Conservation (phyloP, 2,329 filamentous ascomycete genomes). For the Harringtonia aguacate region DNA sequence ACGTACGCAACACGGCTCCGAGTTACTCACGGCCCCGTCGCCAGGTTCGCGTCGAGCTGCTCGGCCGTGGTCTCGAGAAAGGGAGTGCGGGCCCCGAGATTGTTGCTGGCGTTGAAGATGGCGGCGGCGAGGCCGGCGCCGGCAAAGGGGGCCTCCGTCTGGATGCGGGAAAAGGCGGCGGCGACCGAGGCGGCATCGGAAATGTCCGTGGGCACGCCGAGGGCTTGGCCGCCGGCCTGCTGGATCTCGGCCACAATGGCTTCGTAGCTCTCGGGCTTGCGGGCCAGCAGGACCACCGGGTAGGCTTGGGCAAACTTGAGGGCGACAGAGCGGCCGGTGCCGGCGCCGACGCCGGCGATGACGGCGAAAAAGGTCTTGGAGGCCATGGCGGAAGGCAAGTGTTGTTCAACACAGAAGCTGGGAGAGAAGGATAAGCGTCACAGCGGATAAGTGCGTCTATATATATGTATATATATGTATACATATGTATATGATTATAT, state of each 20-base stretch:
- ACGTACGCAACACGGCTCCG: too few species aligned
- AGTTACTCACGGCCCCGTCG: conserved; percentile 35
- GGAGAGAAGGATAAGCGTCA: not conserved
- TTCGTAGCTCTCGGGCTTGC: conserved; percentile 53
- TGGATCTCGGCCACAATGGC: conserved; percentile 61
- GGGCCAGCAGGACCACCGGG: conserved; percentile 64
- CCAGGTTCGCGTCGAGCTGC: conserved; percentile 36
- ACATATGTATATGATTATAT: too few species aligned
- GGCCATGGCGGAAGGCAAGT: conserved; percentile 12
- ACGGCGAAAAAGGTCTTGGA: conserved; percentile 47
- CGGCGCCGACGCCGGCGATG: conserved; percentile 61
- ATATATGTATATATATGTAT: too few species aligned
- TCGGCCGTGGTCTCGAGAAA: conserved; percentile 45
- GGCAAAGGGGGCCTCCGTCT: conserved; percentile 38
- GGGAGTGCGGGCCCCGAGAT: conserved; percentile 37
- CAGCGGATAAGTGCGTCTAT: too few species aligned
- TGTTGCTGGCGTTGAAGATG: conserved; percentile 56
- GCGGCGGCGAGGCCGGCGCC: conserved; percentile 49
- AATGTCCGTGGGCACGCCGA: conserved; percentile 60
- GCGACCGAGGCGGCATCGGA: conserved; percentile 39
- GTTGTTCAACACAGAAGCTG: not conserved
- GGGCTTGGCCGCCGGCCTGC: conserved; percentile 52
- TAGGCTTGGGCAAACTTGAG: conserved; percentile 54
- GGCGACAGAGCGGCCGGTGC: conserved; percentile 39
- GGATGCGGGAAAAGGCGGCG: conserved; percentile 51